Percentiles rank a stretch among this genome's conserved stretches.
phyloP scores from a whole-genome alignment of 305 asterid species.

The Solanum hybrid region DNA sequence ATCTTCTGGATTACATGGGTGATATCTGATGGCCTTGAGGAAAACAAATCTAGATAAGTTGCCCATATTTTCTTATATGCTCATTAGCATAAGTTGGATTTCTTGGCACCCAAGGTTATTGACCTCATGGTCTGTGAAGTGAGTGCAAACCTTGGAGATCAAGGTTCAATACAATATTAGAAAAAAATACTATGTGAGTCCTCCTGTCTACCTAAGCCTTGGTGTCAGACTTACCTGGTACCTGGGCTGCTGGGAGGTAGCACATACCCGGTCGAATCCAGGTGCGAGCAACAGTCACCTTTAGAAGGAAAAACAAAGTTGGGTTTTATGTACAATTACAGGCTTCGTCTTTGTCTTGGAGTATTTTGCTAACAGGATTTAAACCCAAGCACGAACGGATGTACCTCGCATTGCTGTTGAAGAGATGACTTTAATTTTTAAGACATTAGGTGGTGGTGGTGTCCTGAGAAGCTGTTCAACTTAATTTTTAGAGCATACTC shows the following conservation, averaged over 20 bases:
- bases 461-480: neutral
- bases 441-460: neutral
- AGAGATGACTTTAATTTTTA: neutral
- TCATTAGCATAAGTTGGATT: neutral
- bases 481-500: neutral
- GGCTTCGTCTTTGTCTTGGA: neutral
- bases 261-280: neutral
- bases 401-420: neutral
- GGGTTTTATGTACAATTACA: neutral
- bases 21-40: neutral
- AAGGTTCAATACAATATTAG: neutral
- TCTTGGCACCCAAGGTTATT: neutral
- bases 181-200: neutral
- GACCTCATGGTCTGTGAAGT: neutral
- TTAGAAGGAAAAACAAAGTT: neutral
- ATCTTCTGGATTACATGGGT: neutral
- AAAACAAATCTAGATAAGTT: neutral
- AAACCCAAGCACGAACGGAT: neutral
- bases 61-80: neutral
- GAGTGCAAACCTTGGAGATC: neutral
- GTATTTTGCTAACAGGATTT: neutral
- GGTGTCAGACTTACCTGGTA: neutral
- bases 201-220: neutral
- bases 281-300: neutral
- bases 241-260: neutral